These are phyloP conservation scores for Ceratocystis cubensis DNA, from an alignment of 2,329 filamentous ascomycete species.

Conservation along the genomic window DNA sequence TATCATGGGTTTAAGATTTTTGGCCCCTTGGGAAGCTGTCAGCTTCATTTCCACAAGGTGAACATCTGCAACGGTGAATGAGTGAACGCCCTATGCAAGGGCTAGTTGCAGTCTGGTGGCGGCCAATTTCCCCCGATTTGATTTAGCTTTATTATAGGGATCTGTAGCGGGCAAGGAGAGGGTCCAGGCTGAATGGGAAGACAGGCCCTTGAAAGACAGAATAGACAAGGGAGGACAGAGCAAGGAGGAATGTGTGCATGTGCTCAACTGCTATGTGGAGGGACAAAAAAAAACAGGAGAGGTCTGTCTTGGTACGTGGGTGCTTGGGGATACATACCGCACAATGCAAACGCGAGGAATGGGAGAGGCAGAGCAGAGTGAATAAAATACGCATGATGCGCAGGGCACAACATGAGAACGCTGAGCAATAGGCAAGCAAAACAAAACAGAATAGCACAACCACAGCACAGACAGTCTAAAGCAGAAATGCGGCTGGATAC, in stretches of 20 bases:
- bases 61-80: neutral
- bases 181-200: neutral
- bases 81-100: neutral
- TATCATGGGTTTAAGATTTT: neutral
- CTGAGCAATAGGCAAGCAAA: neutral
- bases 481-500: slow-evolving; percentile 3
- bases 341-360: neutral
- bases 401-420: no score
- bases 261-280: neutral
- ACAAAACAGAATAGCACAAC: neutral
- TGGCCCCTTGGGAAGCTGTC: neutral
- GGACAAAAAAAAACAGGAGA: neutral
- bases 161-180: neutral
- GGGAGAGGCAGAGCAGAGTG: neutral
- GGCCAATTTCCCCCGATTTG: neutral
- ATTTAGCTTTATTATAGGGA: slow-evolving; percentile 3
- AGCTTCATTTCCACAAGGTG: neutral
- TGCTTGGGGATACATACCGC: neutral
- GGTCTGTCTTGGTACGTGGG: neutral
- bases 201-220: neutral
- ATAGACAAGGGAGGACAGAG: neutral
- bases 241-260: neutral
- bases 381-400: neutral
- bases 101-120: neutral
- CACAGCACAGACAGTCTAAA: neutral